Evolutionary conservation across 2,329 filamentous ascomycete species (phyloP), one percentile per base, ranked within the genome.

Genomic region (Xylaria sp.): DNA sequence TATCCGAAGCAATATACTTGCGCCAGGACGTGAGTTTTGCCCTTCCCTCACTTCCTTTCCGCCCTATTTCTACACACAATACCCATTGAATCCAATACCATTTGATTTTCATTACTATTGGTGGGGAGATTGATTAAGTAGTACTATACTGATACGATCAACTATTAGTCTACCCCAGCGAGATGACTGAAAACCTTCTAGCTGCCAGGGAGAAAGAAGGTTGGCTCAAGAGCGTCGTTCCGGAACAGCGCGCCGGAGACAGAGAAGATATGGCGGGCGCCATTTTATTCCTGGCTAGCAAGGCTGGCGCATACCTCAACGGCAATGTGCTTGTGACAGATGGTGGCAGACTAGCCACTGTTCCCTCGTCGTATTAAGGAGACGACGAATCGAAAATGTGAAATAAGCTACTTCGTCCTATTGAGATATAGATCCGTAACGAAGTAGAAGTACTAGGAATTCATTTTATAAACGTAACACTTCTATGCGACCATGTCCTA

Each of bases 241-340:
- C 76, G 0, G 75, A 70, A 20, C 59, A 76, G 52, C 68, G 75
- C 5, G 34, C 72, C 0, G 75, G 76, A 1, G 73, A 77, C 31
- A 80, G 83, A 67, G 81, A 88, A 72, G 86, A 89, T 73, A 82
- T 89, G 72, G 85, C 84, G 0, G 85, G 86, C 0, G 76, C 84
- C 51, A 79, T 88, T 4, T 73, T 89, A 57, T 89, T 83, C 79
- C 77, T 89, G 73, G 83, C 83, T 1, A 83, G 82, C 56, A 76
- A 80, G 56, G 84, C 85, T 2, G 86, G 86, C 3, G 84, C 83
- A 1, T 89, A 87, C 75, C 69, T 86, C 65, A 88, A 88, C 76
- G 86, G 86, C 5, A 84, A 82, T 71, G 83, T 87, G 2, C 74
- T 88, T 50, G 76, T 88, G 9, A 82, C 82, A 1, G 87, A 89